These are phyloP conservation scores for Brassica hybrid DNA, from an alignment of 441 rosid genomes.

Conservation along the genomic window DNA sequence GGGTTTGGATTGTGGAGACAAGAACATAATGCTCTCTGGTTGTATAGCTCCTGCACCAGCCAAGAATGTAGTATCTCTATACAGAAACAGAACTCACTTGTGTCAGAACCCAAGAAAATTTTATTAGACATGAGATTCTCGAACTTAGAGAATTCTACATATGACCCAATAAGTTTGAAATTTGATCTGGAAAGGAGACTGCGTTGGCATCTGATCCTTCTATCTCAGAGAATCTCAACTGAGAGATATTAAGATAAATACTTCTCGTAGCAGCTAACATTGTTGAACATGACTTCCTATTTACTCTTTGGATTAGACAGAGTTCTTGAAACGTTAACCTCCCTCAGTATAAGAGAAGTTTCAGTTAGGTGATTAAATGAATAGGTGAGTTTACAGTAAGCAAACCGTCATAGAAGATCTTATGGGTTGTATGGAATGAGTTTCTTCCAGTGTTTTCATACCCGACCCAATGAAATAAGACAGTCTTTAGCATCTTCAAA, in stretches of 20 bases:
- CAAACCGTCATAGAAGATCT: background rate
- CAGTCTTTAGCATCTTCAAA: background rate
- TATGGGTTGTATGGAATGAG: background rate
- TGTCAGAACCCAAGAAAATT: conserved; percentile 28
- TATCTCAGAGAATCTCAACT: conserved; percentile 23
- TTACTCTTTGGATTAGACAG: background rate
- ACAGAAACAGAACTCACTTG: conserved; percentile 7
- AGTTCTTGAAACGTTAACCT: too few species aligned
- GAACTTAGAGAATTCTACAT: background rate
- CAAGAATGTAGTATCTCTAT: conserved; percentile 27
- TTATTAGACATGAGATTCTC: conserved; percentile 32
- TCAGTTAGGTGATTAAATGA: background rate
- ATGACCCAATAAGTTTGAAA: background rate
- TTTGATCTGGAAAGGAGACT: background rate
- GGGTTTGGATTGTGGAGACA: conserved; percentile 29
- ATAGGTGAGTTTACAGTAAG: background rate
- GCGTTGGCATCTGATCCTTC: conserved; percentile 33
- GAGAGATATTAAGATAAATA: background rate
- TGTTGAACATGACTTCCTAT: too few species aligned
- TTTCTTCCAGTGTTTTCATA: too few species aligned
- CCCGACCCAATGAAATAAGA: background rate
- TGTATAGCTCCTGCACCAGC: conserved; percentile 16
- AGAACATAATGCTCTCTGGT: conserved; percentile 32
- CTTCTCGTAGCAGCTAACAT: too few species aligned
- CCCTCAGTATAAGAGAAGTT: too few species aligned